A percentile compares a stretch with the other conserved stretches of the same genome.
Conservation (phyloP, 2,329 filamentous ascomycete species). For the Macrophomina pseudophaseolina region DNA sequence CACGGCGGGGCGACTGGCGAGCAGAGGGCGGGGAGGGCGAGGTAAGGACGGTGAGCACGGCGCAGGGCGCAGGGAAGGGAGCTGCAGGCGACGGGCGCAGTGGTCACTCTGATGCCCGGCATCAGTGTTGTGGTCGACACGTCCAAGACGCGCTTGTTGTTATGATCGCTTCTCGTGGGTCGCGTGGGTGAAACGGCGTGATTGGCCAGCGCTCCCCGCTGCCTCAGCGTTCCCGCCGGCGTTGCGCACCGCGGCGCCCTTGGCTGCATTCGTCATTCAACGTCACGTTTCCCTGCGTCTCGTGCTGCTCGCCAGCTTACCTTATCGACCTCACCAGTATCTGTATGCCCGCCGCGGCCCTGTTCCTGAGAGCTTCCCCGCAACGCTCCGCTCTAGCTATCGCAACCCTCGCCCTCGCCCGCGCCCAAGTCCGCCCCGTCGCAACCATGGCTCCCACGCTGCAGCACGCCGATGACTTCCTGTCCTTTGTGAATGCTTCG, state of each 20-base stretch:
- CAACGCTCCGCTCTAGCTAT: slow-evolving; percentile 20
- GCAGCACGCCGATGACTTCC: slow-evolving; percentile 74
- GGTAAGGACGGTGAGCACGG: slow-evolving; percentile 22
- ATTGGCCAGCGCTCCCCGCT: slow-evolving; percentile 17
- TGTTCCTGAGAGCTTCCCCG: slow-evolving; percentile 31
- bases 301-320: slow-evolving; percentile 10
- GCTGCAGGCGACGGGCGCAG: slow-evolving; percentile 9
- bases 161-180: slow-evolving; percentile 16
- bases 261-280: slow-evolving; percentile 19
- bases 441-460: slow-evolving; percentile 44
- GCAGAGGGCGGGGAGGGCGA: slow-evolving; percentile 15
- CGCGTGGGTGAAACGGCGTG: slow-evolving; percentile 18
- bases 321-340: neutral
- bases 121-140: slow-evolving; percentile 21
- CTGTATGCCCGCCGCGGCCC: slow-evolving; percentile 23
- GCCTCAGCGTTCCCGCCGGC: slow-evolving; percentile 9
- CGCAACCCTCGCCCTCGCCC: slow-evolving; percentile 21
- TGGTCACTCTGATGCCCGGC: slow-evolving; percentile 17
- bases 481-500: slow-evolving; percentile 92
- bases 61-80: slow-evolving; percentile 23
- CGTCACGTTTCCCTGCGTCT: slow-evolving; percentile 22
- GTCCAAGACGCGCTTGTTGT: slow-evolving; percentile 22
- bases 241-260: slow-evolving; percentile 21
- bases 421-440: slow-evolving; percentile 28
- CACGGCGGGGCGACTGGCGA: slow-evolving; percentile 2